Evolutionary conservation across 2,329 filamentous ascomycete genomes (phyloP).

Genomic region (Pestalotiopsis sp.): DNA sequence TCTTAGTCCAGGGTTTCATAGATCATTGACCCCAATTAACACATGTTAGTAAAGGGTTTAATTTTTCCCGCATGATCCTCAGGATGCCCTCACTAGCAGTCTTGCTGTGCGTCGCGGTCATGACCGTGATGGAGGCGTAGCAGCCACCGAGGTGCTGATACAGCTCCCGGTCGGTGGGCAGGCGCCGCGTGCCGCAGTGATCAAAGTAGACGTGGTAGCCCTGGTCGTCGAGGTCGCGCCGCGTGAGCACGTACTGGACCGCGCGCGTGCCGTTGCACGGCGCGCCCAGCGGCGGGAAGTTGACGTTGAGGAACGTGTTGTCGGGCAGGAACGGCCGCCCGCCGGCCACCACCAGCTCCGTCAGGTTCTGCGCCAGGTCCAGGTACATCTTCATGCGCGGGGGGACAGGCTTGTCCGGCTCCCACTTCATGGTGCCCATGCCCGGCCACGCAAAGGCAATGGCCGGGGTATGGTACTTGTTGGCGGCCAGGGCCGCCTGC

Average conservation of each 20-base stretch:
- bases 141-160: background rate
- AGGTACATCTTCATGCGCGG: slow-evolving; percentile 63
- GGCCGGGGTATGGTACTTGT: slow-evolving; percentile 60
- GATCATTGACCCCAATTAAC: no score
- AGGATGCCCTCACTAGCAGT: background rate
- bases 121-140: background rate
- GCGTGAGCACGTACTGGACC: no score
- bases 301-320: slow-evolving; percentile 68
- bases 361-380: slow-evolving; percentile 61
- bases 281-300: slow-evolving; percentile 51
- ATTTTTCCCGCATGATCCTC: background rate
- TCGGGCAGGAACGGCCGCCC: slow-evolving; percentile 66
- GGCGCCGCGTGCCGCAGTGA: background rate
- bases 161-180: no score
- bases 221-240: no score
- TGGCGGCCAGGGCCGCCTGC: slow-evolving; percentile 61
- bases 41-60: background rate
- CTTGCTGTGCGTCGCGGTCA: background rate
- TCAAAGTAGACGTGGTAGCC: background rate
- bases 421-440: slow-evolving; percentile 51
- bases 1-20: no score
- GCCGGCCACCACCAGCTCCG: slow-evolving; percentile 50
- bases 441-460: slow-evolving; percentile 68
- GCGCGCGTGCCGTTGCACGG: no score
- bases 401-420: slow-evolving; percentile 53